These are phyloP conservation scores for Trypanosoma vivax DNA, from an alignment of 208 protist species.

Conservation along the genomic window DNA sequence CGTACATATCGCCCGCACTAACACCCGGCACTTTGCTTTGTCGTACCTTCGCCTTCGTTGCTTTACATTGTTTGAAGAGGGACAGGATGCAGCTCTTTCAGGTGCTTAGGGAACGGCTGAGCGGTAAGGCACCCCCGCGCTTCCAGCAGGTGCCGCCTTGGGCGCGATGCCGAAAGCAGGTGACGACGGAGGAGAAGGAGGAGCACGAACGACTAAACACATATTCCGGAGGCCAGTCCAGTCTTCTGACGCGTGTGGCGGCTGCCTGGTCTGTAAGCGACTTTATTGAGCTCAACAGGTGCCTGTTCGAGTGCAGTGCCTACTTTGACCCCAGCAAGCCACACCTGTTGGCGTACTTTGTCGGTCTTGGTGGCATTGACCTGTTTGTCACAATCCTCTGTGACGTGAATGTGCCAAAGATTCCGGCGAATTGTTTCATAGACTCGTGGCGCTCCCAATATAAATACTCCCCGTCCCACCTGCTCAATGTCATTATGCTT, in stretches of 20 bases:
- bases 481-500: conserved; percentile 27
- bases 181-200: not conserved
- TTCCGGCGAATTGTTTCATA: not conserved
- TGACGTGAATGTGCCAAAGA: conserved; percentile 28
- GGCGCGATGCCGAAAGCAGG: conserved; percentile 1
- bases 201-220: conserved; percentile 4
- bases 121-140: conserved; percentile 1
- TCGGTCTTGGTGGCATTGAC: conserved; percentile 58
- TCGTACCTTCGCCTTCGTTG: not conserved
- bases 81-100: conserved; percentile 7
- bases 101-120: conserved; percentile 9
- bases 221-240: conserved; percentile 8
- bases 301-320: conserved; percentile 26
- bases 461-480: conserved; percentile 17
- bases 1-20: not conserved
- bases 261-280: conserved; percentile 12
- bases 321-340: conserved; percentile 42
- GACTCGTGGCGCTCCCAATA: no score
- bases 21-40: not conserved
- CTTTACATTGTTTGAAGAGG: not conserved
- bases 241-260: conserved; percentile 11
- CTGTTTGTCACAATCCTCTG: conserved; percentile 61
- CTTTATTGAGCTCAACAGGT: conserved; percentile 12
- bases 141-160: conserved; percentile 6
- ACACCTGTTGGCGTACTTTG: conserved; percentile 41